These are phyloP conservation scores for Chlorella variabilis DNA, from an alignment of 163 green algal genomes.

Conservation along the genomic window DNA sequence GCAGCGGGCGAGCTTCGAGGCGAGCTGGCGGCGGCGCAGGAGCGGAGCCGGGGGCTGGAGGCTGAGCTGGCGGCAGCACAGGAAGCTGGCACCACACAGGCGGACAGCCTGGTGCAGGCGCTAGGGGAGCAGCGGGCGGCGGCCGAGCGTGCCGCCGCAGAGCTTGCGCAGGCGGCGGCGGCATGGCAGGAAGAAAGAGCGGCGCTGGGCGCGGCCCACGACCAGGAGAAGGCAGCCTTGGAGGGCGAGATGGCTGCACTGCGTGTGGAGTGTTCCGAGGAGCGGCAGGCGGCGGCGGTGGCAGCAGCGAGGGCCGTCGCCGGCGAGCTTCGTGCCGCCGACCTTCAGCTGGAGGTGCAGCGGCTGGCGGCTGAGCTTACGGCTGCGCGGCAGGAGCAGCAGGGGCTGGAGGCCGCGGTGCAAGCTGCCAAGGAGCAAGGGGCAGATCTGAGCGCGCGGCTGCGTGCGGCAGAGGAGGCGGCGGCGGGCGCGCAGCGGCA, in stretches of 20 bases:
- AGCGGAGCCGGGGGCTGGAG: not conserved
- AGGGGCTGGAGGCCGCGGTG: not conserved
- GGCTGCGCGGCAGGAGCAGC: not conserved
- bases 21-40: not conserved
- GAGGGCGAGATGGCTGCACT: not conserved
- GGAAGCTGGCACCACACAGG: not conserved
- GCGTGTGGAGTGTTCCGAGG: not conserved
- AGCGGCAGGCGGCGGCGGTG: not conserved
- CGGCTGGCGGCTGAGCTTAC: not conserved
- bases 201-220: not conserved
- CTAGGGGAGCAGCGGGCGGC: not conserved
- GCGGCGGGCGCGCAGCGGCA: not conserved
- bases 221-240: not conserved
- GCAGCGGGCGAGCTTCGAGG: not conserved
- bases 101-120: not conserved
- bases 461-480: not conserved
- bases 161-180: not conserved
- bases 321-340: not conserved
- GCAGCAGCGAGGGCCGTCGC: not conserved
- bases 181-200: not conserved
- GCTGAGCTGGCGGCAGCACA: not conserved
- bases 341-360: not conserved
- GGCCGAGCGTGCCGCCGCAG: not conserved
- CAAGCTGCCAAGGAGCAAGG: not conserved
- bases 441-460: not conserved